These are phyloP conservation scores for Annona cherimola DNA, from an alignment of 164 flowering plant species.

Conservation along the genomic window DNA sequence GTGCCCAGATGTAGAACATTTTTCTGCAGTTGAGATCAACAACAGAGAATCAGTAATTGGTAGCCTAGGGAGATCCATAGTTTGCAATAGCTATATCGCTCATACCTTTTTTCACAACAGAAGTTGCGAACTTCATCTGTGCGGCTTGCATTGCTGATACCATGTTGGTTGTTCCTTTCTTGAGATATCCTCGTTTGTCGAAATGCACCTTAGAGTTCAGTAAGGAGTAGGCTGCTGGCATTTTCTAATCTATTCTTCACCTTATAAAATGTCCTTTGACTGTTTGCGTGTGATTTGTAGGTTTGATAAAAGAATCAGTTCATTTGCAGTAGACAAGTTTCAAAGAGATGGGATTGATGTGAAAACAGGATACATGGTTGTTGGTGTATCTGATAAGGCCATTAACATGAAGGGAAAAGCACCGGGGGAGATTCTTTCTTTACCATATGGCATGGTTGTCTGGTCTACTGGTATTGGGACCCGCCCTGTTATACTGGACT, in stretches of 20 bases:
- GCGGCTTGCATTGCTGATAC: background rate
- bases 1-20: too few species aligned
- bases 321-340: constrained; percentile 86
- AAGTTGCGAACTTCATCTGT: too few species aligned
- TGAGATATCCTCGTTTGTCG: background rate
- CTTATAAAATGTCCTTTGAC: background rate
- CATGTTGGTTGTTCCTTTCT: background rate
- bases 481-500: constrained; percentile 73
- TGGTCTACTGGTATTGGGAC: constrained; percentile 99
- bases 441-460: constrained; percentile 92
- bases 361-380: constrained; percentile 77
- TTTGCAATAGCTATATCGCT: too few species aligned
- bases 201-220: background rate
- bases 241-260: background rate
- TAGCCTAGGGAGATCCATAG: too few species aligned
- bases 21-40: too few species aligned
- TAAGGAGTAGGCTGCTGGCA: background rate
- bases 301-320: constrained; percentile 90
- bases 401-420: constrained; percentile 58
- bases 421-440: constrained; percentile 36
- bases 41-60: too few species aligned
- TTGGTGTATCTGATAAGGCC: constrained; percentile 63
- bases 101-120: too few species aligned
- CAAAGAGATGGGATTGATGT: constrained; percentile 82
- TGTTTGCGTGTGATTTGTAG: constrained; percentile 31